Evolutionary conservation across 2,329 filamentous ascomycete species (phyloP).

Genomic region (Sporothrix brasiliensis): DNA sequence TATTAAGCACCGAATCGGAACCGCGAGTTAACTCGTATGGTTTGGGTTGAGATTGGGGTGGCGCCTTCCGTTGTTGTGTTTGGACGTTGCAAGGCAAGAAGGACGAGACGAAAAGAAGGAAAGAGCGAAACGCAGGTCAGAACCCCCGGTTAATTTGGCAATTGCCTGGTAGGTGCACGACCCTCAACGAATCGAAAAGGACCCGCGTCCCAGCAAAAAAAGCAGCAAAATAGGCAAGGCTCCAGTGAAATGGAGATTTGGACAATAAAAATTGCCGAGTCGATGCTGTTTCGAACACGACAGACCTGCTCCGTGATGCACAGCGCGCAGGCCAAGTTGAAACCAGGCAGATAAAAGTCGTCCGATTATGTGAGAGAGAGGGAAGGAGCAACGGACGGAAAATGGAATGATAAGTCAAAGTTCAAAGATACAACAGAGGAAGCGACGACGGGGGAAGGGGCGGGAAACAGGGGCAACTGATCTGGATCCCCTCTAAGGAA

Average conservation of each 20-base stretch:
- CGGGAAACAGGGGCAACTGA: background rate
- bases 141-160: conserved; percentile 21
- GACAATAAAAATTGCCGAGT: background rate
- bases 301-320: conserved; percentile 13
- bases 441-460: background rate
- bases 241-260: conserved; percentile 9
- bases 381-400: conserved; percentile 9
- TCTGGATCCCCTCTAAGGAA: background rate
- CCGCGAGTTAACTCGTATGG: conserved; percentile 24
- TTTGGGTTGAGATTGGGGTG: background rate
- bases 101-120: conserved; percentile 5
- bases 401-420: background rate
- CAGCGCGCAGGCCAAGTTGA: conserved; percentile 4
- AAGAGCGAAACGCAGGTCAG: conserved; percentile 9
- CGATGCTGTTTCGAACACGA: conserved; percentile 11
- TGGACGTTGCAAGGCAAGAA: conserved; percentile 9
- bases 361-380: conserved; percentile 1
- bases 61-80: conserved; percentile 15
- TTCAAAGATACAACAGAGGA: background rate
- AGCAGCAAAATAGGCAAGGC: conserved; percentile 20
- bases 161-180: background rate
- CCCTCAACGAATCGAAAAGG: conserved; percentile 16
- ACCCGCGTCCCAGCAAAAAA: conserved; percentile 24
- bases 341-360: conserved; percentile 11
- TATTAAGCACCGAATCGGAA: conserved; percentile 10